Percentiles rank a stretch among this genome's conserved stretches.
These are phyloP conservation scores for Madurella fahalii DNA, from an alignment of 2,329 filamentous ascomycete genomes.

Conservation along the genomic window DNA sequence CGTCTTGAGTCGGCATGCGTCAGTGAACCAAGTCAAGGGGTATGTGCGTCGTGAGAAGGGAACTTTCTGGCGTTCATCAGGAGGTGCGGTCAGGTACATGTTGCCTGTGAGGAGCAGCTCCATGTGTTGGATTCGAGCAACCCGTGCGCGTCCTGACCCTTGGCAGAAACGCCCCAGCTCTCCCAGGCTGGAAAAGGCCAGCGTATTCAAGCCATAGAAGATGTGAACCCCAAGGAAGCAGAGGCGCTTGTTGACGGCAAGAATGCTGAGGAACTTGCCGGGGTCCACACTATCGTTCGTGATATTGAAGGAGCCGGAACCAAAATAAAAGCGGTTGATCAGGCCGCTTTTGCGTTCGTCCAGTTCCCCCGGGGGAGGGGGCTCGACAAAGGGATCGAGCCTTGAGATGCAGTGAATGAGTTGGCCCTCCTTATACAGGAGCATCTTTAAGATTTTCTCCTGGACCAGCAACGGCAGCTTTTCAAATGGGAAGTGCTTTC, in stretches of 20 bases:
- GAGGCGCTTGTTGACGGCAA: constrained; percentile 41
- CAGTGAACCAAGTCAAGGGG: constrained; percentile 33
- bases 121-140: constrained; percentile 42
- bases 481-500: constrained; percentile 22
- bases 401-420: constrained; percentile 44
- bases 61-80: constrained; percentile 15
- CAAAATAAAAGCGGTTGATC: constrained; percentile 38
- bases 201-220: constrained; percentile 48
- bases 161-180: constrained; percentile 46
- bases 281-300: constrained; percentile 33
- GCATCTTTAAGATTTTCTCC: constrained; percentile 34
- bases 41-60: constrained; percentile 38
- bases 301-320: constrained; percentile 31
- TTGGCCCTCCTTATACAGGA: constrained; percentile 33
- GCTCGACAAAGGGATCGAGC: constrained; percentile 34
- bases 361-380: constrained; percentile 10
- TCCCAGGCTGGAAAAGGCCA: constrained; percentile 50
- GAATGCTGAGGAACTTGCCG: constrained; percentile 33
- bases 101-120: constrained; percentile 42
- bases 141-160: constrained; percentile 37
- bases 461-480: constrained; percentile 32
- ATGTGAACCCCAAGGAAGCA: constrained; percentile 38
- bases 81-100: constrained; percentile 28
- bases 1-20: constrained; percentile 38
- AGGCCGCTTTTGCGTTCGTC: constrained; percentile 24